Base-by-base conservation (phyloP, 2,329 filamentous ascomycete genomes). In the Trichoderma sp. region DNA sequence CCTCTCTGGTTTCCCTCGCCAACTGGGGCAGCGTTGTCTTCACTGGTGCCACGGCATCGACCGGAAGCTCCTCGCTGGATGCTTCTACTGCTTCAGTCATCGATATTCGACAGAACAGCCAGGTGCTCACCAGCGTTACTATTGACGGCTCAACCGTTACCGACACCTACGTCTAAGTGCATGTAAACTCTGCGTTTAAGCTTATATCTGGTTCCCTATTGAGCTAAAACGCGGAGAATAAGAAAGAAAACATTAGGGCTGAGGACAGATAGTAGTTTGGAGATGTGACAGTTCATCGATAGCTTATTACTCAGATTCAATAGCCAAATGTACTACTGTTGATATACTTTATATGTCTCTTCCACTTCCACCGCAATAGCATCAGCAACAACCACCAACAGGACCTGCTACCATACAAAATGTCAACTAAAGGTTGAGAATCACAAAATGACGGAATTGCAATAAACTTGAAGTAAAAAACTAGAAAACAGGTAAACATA, bases 21-120 rank as follows among this genome's bases (percentile, higher is more conserved):
- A 69, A 75, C 59, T 75, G 65, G 64, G 59, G 65, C 9, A 75
- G 45, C 9, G 56, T 75, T 18, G 53, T 59, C 41, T 75, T 75
- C n/a, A 74, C 71, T 31, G 62, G 27, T 74, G 50, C 71, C 6
- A 63, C 45, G 16, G 71, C 71, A 5, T 66, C 62, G 1, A 63
- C 62, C 18, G 21, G 18, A 14, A 60, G 31, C 7, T 65, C 62
- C 6, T 27, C 62, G 3, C 18, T 74, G 24, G 63, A 65, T 24
- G 62, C 71, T 21, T 56, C 71, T 21, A 41, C 21, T n/a, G 71
- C 71, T 21, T 38, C 71, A 2, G 56, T 60, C 18, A 38, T 74
- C 9, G 63, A 66, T 18, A 74, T 74, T 21, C 16, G 53, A 31
- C 62, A 74, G 31, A 66, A 45, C 18, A 56, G 31, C 18, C 38